A percentile compares a stretch with the other conserved stretches of the same genome.
These are phyloP conservation scores for Wickerhamiella australiensis DNA, from an alignment of 805 yeast genomes.

Conservation along the genomic window DNA sequence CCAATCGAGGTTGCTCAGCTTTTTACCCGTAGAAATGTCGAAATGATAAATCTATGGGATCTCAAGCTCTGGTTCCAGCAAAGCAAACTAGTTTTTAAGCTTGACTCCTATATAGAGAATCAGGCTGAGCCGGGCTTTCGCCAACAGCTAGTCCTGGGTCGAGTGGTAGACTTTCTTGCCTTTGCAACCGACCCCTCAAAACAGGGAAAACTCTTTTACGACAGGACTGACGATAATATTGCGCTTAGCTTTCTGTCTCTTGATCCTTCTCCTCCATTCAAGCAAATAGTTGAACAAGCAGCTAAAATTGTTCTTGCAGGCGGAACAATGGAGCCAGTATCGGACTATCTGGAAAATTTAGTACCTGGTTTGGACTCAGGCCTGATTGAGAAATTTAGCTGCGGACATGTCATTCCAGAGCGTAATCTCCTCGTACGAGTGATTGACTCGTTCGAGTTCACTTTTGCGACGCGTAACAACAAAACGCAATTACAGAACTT, in stretches of 20 bases:
- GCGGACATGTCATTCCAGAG: constrained; percentile 76
- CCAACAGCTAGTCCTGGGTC: constrained; percentile 45
- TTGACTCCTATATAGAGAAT: constrained; percentile 53
- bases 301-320: constrained; percentile 74
- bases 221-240: constrained; percentile 25
- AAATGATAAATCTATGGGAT: constrained; percentile 55
- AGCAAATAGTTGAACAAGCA: constrained; percentile 50
- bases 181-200: constrained; percentile 59
- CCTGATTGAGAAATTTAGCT: constrained; percentile 44
- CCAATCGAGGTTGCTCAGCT: constrained; percentile 48
- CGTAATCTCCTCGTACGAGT: constrained; percentile 53
- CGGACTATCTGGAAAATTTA: constrained; percentile 55
- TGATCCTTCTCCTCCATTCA: constrained; percentile 65
- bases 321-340: constrained; percentile 86
- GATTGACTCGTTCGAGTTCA: constrained; percentile 39
- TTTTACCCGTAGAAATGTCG: constrained; percentile 50
- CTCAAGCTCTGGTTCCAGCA: constrained; percentile 49
- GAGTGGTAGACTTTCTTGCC: constrained; percentile 50
- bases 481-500: constrained; percentile 35
- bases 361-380: constrained; percentile 42
- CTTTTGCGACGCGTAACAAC: constrained; percentile 50
- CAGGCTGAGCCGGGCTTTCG: neutral
- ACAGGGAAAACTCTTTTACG: constrained; percentile 73
- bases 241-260: constrained; percentile 56
- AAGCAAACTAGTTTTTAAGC: constrained; percentile 72